Conservation (phyloP, 106 monocot species). For the Gastrodia elata region DNA sequence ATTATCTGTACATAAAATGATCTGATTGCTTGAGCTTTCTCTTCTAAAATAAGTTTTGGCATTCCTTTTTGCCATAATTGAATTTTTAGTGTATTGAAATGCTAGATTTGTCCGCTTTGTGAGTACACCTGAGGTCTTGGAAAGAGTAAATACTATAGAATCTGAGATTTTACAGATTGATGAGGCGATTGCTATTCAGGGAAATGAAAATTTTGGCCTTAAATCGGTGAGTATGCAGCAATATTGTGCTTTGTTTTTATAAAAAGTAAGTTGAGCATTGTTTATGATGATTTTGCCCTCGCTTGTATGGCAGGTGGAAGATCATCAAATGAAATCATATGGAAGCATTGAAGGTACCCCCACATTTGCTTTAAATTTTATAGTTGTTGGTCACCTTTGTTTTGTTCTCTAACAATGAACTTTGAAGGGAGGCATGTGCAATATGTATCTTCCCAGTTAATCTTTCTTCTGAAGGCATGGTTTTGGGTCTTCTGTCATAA, state of each 20-base stretch:
- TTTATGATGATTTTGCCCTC: not conserved
- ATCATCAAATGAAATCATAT: constrained; percentile 27
- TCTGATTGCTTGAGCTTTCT: not conserved
- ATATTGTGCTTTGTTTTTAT: not conserved
- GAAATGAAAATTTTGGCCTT: constrained; percentile 31
- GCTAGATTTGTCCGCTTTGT: constrained; percentile 66
- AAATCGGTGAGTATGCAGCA: constrained; percentile 19
- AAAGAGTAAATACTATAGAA: constrained; percentile 54
- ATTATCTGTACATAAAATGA: not conserved
- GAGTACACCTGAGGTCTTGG: constrained; percentile 64
- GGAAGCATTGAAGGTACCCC: constrained; percentile 20
- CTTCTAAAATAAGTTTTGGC: not conserved
- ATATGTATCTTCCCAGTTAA: not conserved
- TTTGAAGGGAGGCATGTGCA: not conserved
- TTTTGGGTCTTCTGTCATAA: not conserved
- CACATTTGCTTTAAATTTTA: not conserved
- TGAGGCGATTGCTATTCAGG: constrained; percentile 40
- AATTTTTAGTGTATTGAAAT: not conserved
- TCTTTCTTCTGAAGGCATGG: not conserved
- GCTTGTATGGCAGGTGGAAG: constrained; percentile 29
- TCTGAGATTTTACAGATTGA: constrained; percentile 58
- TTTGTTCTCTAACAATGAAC: not conserved
- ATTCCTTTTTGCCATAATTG: not conserved
- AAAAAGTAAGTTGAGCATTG: not conserved
- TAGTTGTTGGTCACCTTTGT: not conserved